Conservation (phyloP, 2,329 filamentous ascomycete genomes). For the Paracorniculantispora psalliotae region DNA sequence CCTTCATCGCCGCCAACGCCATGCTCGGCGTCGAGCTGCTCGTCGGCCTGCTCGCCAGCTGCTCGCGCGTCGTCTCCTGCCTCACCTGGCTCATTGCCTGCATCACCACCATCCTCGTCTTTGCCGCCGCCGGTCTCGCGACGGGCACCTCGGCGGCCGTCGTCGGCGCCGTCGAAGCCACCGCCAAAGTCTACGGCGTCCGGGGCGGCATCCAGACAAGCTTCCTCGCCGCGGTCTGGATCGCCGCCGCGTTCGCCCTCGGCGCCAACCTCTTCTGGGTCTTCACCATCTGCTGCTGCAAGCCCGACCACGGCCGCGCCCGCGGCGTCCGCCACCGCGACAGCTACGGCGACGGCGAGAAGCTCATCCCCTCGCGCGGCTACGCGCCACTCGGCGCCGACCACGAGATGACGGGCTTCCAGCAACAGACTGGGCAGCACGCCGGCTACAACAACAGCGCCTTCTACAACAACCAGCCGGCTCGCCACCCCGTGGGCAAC, state of each 20-base stretch:
- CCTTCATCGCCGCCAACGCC: constrained; percentile 69
- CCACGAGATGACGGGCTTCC: constrained; percentile 34
- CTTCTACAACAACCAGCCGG: constrained; percentile 23
- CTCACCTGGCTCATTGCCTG: constrained; percentile 72
- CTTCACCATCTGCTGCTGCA: constrained; percentile 88
- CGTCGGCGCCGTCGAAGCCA: constrained; percentile 58
- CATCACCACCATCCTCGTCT: constrained; percentile 48
- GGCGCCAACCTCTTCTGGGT: constrained; percentile 84
- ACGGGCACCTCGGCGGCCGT: constrained; percentile 71
- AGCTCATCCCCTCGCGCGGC: constrained; percentile 38
- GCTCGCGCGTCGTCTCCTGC: constrained; percentile 75
- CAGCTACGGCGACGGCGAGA: constrained; percentile 41
- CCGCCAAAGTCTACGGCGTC: constrained; percentile 68
- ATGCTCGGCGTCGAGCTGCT: constrained; percentile 67
- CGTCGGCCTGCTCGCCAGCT: constrained; percentile 77
- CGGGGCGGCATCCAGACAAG: constrained; percentile 58
- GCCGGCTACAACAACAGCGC: constrained; percentile 10
- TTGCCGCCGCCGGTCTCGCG: constrained; percentile 65
- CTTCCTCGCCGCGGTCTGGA: constrained; percentile 72
- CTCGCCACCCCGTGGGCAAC: constrained; percentile 36
- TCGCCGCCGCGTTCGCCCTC: constrained; percentile 72
- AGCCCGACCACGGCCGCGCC: constrained; percentile 35
- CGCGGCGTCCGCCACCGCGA: constrained; percentile 29
- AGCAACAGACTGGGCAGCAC: constrained; percentile 28
- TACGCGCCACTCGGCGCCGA: constrained; percentile 33